phyloP scores from a whole-genome alignment of 2,329 filamentous ascomycete species.

The Escovopsis weberi region DNA sequence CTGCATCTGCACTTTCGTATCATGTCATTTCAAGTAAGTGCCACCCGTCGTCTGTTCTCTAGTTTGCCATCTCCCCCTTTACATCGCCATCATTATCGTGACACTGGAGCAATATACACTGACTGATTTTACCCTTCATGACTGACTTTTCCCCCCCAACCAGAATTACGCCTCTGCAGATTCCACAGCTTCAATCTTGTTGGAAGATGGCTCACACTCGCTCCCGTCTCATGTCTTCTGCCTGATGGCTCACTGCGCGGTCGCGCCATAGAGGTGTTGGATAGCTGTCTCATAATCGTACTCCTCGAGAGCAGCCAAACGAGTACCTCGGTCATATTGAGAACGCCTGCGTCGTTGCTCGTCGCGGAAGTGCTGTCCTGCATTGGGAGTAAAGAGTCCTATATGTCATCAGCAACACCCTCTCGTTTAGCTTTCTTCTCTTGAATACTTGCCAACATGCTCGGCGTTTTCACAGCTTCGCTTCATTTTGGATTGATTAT shows the following conservation, averaged over 20 bases:
- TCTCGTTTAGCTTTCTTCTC: neutral
- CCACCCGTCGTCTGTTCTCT: neutral
- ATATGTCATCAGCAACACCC: neutral
- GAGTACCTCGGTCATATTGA: slow-evolving; percentile 69
- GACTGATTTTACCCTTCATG: neutral
- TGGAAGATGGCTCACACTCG: slow-evolving; percentile 1
- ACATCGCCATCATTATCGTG: slow-evolving; percentile 6
- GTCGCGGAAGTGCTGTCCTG: slow-evolving; percentile 56
- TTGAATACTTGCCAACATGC: slow-evolving; percentile 52
- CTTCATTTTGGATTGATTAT: slow-evolving; percentile 80
- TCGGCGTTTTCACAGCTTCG: slow-evolving; percentile 78
- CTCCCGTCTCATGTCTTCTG: neutral
- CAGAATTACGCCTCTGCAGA: slow-evolving; percentile 3
- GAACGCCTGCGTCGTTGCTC: slow-evolving; percentile 65
- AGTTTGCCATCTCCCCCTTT: slow-evolving; percentile 6
- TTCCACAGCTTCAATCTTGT: slow-evolving; percentile 3
- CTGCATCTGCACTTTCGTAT: neutral
- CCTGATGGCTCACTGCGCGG: slow-evolving; percentile 1
- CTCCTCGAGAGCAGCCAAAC: slow-evolving; percentile 53
- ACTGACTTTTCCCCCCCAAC: neutral
- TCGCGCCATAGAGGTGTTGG: slow-evolving; percentile 22
- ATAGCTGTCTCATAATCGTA: slow-evolving; percentile 35
- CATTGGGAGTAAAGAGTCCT: slow-evolving; percentile 71
- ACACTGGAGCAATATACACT: slow-evolving; percentile 7
- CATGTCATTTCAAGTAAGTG: neutral